phyloP scores from a whole-genome alignment of 1,284 basidiomycete species.

The Leccinum pallidistipes region DNA sequence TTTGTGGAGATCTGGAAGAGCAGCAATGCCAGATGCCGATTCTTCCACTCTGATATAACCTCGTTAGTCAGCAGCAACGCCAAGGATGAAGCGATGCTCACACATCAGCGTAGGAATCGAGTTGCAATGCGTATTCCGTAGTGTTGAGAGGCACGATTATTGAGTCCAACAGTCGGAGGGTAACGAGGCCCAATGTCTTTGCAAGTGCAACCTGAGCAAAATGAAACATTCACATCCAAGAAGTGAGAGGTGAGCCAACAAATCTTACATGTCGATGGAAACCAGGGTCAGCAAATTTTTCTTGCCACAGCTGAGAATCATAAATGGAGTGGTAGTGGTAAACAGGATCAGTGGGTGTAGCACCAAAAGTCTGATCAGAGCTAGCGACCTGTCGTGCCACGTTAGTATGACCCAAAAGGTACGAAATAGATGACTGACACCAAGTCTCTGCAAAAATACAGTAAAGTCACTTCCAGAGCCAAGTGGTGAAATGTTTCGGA shows the following conservation, averaged over 20 bases:
- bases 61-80: neutral
- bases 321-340: constrained; percentile 88
- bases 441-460: constrained; percentile 70
- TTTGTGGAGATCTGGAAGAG: constrained; percentile 44
- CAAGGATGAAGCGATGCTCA: constrained; percentile 31
- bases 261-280: constrained; percentile 67
- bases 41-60: constrained; percentile 45
- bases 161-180: constrained; percentile 62
- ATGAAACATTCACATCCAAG: neutral
- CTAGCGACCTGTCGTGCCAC: constrained; percentile 45
- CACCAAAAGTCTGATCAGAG: constrained; percentile 39
- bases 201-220: constrained; percentile 55
- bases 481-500: constrained; percentile 36
- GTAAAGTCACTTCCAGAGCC: constrained; percentile 75
- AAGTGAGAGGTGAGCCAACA: neutral
- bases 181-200: constrained; percentile 60
- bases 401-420: constrained; percentile 2
- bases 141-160: constrained; percentile 73
- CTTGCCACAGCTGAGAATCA: constrained; percentile 76
- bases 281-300: constrained; percentile 72
- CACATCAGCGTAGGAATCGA: constrained; percentile 59
- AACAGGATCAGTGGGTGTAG: constrained; percentile 53
- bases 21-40: constrained; percentile 34
- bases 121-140: constrained; percentile 70
- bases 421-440: constrained; percentile 36